These are phyloP conservation scores for Phalaenopsis aphrodite DNA, from an alignment of 106 monocot species.

Conservation along the genomic window DNA sequence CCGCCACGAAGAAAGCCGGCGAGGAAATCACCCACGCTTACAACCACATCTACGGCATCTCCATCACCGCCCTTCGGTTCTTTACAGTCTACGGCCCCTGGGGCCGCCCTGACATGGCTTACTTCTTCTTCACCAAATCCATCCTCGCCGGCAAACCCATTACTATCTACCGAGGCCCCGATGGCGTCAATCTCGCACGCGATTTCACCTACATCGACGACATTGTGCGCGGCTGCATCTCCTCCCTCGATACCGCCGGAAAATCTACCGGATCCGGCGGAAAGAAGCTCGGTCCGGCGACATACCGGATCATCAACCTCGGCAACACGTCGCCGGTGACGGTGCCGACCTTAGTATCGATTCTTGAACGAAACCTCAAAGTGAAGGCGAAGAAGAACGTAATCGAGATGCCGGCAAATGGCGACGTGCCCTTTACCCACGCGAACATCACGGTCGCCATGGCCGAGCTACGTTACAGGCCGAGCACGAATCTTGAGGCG, in stretches of 20 bases:
- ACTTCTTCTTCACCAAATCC: constrained; percentile 51
- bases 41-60: constrained; percentile 92
- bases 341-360: constrained; percentile 17
- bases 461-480: constrained; percentile 21
- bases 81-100: constrained; percentile 85
- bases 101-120: constrained; percentile 85
- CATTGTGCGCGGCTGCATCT: constrained; percentile 40
- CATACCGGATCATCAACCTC: constrained; percentile 18
- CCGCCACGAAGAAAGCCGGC: constrained; percentile 71
- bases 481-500: constrained; percentile 15
- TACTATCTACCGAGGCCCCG: constrained; percentile 24
- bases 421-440: constrained; percentile 25
- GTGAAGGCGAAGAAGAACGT: constrained; percentile 28
- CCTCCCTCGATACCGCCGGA: constrained; percentile 31
- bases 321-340: constrained; percentile 26
- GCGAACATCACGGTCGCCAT: constrained; percentile 19
- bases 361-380: constrained; percentile 16
- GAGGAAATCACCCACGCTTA: constrained; percentile 59
- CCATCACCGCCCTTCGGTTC: constrained; percentile 73
- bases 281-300: constrained; percentile 17
- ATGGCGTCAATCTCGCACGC: constrained; percentile 32
- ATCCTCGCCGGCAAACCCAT: constrained; percentile 31
- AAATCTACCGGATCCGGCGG: constrained; percentile 14
- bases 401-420: constrained; percentile 20
- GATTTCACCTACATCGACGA: constrained; percentile 63